Base-by-base conservation (phyloP, 2,329 filamentous ascomycete species). In the Sclerotinia sclerotiorum region DNA sequence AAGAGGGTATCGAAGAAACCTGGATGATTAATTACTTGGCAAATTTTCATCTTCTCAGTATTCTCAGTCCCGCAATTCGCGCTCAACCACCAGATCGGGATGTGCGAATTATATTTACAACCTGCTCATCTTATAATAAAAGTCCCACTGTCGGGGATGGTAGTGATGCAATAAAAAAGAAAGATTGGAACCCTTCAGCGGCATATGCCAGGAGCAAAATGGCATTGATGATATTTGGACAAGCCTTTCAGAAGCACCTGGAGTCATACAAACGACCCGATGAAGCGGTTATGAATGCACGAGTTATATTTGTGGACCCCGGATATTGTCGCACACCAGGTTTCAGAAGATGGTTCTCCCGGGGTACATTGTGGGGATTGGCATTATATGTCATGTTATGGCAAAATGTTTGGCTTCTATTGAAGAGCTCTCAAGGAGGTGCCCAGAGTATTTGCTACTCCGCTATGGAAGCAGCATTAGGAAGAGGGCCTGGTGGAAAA, bases 11-110 rank as follows among this genome's bases (percentile, higher is more conserved):
- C 19, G 94, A 98, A 77, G 85, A 90, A 72, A 94, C 91, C 70
- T 98, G 94, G 94, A 93, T 93, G 81, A 84, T 98, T 74, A 99
- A 99, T 78, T 99, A 93, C 79, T 85, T 99, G 51, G 90, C 93
- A 71, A 98, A 97, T 79, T 98, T 97, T 81, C 96, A 99, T 77
- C 84, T 99, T 4, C 84, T 99, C 56, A 92, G 91, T 72, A 96
- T 99, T 42, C 84, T 99, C 48, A 95, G 90, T 74, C 95, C 95
- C 0, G 94, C 95, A 0, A 84, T 99, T 70, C 88, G 93, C 72
- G 93, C 91, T 1, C 95, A 99, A 79, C 95, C 95, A 2, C 88
- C 96, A 67, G 95, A 99, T 78, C 88, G 95, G 74, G 95, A 99
- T 78, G 93, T 99, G 21, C 86, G 95, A 70, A 85, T 99, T 70